These are phyloP conservation scores for Colletotrichum costaricense DNA, from an alignment of 2,329 filamentous ascomycete species.

Conservation along the genomic window DNA sequence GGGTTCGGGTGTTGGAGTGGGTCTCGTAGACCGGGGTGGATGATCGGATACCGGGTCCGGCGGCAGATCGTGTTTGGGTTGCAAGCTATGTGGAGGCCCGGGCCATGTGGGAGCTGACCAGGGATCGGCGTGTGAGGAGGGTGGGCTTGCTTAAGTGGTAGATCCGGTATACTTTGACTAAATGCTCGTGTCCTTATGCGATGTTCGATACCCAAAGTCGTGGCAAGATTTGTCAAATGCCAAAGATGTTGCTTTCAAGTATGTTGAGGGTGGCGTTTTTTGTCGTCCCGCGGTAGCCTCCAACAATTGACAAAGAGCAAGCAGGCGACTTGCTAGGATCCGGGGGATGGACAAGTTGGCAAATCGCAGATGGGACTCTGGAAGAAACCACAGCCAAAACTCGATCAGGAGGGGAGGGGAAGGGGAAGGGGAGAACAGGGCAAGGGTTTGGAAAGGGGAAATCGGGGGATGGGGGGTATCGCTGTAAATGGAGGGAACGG, in stretches of 20 bases:
- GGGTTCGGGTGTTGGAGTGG: background rate
- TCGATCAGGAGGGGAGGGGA: background rate
- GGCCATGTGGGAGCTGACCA: slow-evolving; percentile 21
- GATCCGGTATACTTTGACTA: background rate
- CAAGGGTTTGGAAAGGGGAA: slow-evolving; percentile 31
- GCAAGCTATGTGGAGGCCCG: slow-evolving; percentile 28
- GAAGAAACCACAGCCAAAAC: slow-evolving; percentile 2
- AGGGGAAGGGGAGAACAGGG: background rate
- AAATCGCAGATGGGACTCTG: background rate
- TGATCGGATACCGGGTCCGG: slow-evolving; percentile 11
- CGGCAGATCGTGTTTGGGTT: slow-evolving; percentile 10
- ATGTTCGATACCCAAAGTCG: background rate
- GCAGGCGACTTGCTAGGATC: slow-evolving; percentile 1
- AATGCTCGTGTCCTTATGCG: slow-evolving; percentile 28
- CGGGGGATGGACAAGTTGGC: background rate
- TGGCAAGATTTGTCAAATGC: slow-evolving; percentile 15
- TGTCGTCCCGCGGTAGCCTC: slow-evolving; percentile 12
- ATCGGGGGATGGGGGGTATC: slow-evolving; percentile 24
- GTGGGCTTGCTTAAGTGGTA: background rate
- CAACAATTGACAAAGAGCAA: background rate
- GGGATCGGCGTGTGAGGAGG: background rate
- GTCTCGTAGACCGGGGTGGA: slow-evolving; percentile 1
- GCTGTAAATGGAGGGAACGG: slow-evolving; percentile 20
- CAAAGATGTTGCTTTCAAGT: background rate
- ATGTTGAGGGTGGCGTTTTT: background rate